Evolutionary conservation across 2,329 filamentous ascomycete genomes (phyloP).

Genomic region (Arthrobotrys sinensis): DNA sequence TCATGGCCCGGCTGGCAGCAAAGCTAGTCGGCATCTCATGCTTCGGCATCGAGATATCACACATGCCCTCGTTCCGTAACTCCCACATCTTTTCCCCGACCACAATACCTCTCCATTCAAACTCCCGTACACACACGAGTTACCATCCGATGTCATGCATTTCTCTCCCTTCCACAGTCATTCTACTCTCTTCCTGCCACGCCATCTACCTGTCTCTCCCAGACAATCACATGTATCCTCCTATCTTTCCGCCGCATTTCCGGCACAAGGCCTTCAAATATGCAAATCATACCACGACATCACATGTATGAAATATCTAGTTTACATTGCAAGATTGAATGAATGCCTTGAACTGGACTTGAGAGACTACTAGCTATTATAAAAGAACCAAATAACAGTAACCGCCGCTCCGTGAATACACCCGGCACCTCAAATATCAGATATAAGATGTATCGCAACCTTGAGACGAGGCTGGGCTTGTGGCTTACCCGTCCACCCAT

Average conservation of each 20-base stretch:
- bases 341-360: constrained; percentile 10
- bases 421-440: neutral
- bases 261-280: neutral
- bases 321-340: constrained; percentile 16
- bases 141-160: constrained; percentile 1
- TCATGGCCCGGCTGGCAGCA: neutral
- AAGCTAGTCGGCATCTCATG: neutral
- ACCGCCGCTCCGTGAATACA: neutral
- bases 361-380: neutral
- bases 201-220: neutral
- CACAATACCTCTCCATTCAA: constrained; percentile 1
- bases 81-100: neutral
- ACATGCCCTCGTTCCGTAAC: constrained; percentile 12
- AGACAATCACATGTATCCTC: neutral
- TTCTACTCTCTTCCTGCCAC: neutral
- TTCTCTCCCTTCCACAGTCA: neutral
- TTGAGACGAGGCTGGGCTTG: constrained; percentile 15
- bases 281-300: neutral
- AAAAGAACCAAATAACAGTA: neutral
- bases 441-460: neutral
- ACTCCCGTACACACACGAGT: constrained; percentile 12
- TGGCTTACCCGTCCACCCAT: constrained; percentile 30
- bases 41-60: constrained; percentile 9
- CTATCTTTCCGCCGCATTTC: neutral
- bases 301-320: constrained; percentile 15